A percentile compares a stretch with the other conserved stretches of the same genome.
These are phyloP conservation scores for Cyclanthera cordifolia DNA, from an alignment of 306 rosid genomes.

Conservation along the genomic window DNA sequence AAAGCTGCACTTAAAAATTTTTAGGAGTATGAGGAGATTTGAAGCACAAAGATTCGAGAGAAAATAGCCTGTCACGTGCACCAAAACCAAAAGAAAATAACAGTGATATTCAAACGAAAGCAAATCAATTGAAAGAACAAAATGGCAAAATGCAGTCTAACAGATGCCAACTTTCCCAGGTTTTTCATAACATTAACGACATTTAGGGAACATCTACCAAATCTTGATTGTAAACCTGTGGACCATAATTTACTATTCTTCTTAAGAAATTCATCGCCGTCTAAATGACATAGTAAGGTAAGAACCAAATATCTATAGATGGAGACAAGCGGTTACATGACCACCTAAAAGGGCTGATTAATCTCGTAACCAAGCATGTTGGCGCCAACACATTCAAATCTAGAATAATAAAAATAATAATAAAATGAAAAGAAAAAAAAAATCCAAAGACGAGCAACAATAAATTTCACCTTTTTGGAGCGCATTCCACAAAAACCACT, in stretches of 20 bases:
- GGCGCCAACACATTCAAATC: neutral
- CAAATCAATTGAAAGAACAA: neutral
- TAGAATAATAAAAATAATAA: neutral
- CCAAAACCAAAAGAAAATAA: neutral
- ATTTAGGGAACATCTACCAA: neutral
- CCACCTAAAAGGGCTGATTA: neutral
- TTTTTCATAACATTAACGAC: neutral
- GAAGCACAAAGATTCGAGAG: neutral
- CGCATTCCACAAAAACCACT: conserved; percentile 96
- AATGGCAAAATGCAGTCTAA: neutral
- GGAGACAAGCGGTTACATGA: neutral
- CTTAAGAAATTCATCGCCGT: neutral
- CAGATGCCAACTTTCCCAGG: neutral
- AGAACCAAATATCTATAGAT: neutral
- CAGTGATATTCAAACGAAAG: neutral
- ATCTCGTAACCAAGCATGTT: neutral
- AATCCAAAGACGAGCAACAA: neutral
- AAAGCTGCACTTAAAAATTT: neutral
- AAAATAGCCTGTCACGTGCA: neutral
- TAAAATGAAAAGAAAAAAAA: neutral
- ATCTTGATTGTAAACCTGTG: neutral
- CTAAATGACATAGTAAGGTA: neutral
- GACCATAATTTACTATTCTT: neutral
- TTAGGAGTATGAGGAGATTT: neutral
- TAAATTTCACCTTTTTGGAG: conserved; percentile 55